These are phyloP conservation scores for Grosmannia penicillata DNA, from an alignment of 2,329 filamentous ascomycete species.

Conservation along the genomic window DNA sequence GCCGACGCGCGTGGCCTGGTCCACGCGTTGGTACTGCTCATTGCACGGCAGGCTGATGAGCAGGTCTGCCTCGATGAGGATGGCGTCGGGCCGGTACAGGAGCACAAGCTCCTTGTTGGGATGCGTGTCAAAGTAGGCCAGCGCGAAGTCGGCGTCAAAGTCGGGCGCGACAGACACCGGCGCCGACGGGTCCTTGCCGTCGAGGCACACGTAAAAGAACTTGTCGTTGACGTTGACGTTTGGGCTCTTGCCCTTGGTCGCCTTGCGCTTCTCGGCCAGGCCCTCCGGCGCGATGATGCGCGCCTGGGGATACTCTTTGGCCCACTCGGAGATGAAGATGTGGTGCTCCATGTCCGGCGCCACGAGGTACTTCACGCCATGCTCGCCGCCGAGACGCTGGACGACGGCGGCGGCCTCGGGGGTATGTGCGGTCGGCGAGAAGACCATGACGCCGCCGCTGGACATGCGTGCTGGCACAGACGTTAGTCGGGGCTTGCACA, in stretches of 20 bases:
- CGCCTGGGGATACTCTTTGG: slow-evolving; percentile 60
- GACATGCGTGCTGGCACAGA: slow-evolving; percentile 42
- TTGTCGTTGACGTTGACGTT: slow-evolving; percentile 33
- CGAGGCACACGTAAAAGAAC: slow-evolving; percentile 55
- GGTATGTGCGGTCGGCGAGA: slow-evolving; percentile 76
- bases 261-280: slow-evolving; percentile 64
- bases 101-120: slow-evolving; percentile 81
- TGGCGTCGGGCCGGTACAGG: slow-evolving; percentile 61
- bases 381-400: slow-evolving; percentile 41
- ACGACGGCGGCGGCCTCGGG: slow-evolving; percentile 53
- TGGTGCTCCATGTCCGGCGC: slow-evolving; percentile 89
- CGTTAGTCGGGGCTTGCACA: slow-evolving; percentile 2
- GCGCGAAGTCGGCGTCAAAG: slow-evolving; percentile 77
- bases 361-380: slow-evolving; percentile 64
- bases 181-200: slow-evolving; percentile 27
- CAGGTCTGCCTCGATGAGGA: slow-evolving; percentile 79
- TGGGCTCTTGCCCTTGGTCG: slow-evolving; percentile 34
- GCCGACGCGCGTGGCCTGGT: slow-evolving; percentile 16
- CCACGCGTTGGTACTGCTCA: slow-evolving; percentile 63
- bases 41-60: slow-evolving; percentile 79
- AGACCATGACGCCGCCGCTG: slow-evolving; percentile 68
- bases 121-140: slow-evolving; percentile 69
- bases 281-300: slow-evolving; percentile 72
- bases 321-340: slow-evolving; percentile 82
- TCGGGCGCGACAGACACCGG: slow-evolving; percentile 48